Conservation (phyloP, 495 filamentous ascomycete species). For the Lepraria neglecta region DNA sequence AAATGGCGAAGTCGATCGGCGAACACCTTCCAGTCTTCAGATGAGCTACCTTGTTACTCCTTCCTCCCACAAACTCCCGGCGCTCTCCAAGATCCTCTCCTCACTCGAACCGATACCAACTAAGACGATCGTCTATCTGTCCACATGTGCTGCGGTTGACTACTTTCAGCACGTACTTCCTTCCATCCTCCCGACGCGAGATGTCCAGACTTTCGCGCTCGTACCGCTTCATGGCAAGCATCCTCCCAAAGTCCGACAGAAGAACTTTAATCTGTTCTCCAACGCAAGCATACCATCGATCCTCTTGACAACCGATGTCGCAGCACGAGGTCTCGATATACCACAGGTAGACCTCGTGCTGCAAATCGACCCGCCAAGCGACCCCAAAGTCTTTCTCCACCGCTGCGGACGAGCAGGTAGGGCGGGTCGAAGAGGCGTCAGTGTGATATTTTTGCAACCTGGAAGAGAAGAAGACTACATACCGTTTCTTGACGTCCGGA, state of each 20-base stretch:
- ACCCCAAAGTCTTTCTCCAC: slow-evolving; percentile 93
- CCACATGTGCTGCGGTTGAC: slow-evolving; percentile 91
- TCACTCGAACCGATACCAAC: slow-evolving; percentile 63
- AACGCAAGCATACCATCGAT: slow-evolving; percentile 60
- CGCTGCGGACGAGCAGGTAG: slow-evolving; percentile 88
- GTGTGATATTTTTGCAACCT: slow-evolving; percentile 75
- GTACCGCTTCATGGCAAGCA: slow-evolving; percentile 88
- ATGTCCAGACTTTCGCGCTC: slow-evolving; percentile 53
- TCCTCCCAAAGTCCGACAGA: slow-evolving; percentile 66
- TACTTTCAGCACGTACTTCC: slow-evolving; percentile 78
- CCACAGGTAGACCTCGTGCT: slow-evolving; percentile 91
- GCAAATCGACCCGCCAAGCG: slow-evolving; percentile 84
- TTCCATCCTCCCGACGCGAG: slow-evolving; percentile 46
- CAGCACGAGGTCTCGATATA: slow-evolving; percentile 85
- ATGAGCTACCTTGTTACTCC: slow-evolving; percentile 78
- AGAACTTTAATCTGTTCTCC: slow-evolving; percentile 74
- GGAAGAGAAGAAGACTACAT: slow-evolving; percentile 86
- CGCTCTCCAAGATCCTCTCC: slow-evolving; percentile 63
- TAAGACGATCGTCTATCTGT: slow-evolving; percentile 86
- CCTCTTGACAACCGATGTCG: slow-evolving; percentile 81
- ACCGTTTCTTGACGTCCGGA: slow-evolving; percentile 76
- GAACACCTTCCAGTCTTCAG: slow-evolving; percentile 83
- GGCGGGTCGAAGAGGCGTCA: slow-evolving; percentile 78
- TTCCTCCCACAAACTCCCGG: slow-evolving; percentile 68
- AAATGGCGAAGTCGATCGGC: slow-evolving; percentile 68